phyloP scores from a whole-genome alignment of 2,329 filamentous ascomycete genomes.

The Elsinoe arachidis region DNA sequence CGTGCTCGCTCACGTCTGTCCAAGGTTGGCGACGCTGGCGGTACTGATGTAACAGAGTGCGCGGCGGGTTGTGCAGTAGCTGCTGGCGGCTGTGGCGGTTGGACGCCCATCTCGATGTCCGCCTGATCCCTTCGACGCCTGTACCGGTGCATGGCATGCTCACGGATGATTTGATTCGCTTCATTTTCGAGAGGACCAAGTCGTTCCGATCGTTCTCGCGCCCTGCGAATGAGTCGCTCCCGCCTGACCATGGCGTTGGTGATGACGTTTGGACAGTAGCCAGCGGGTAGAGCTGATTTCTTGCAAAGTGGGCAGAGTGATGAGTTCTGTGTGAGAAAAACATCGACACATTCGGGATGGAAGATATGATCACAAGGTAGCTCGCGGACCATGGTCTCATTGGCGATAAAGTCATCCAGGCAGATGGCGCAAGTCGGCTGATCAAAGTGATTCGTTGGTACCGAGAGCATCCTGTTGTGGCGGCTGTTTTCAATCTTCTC shows the following conservation, averaged over 20 bases:
- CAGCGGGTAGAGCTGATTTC: constrained; percentile 65
- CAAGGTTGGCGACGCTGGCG: constrained; percentile 5
- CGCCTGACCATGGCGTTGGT: constrained; percentile 82
- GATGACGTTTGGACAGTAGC: constrained; percentile 48
- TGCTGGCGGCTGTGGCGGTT: constrained; percentile 14
- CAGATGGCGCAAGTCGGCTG: constrained; percentile 90
- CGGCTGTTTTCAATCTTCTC: neutral
- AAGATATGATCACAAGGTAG: constrained; percentile 88
- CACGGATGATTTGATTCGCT: constrained; percentile 10
- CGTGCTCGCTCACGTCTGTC: constrained; percentile 38
- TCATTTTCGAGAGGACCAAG: constrained; percentile 9
- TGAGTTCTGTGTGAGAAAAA: constrained; percentile 67
- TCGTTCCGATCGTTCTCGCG: constrained; percentile 42
- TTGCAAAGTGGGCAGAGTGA: constrained; percentile 91
- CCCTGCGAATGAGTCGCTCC: constrained; percentile 58
- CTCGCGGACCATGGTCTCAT: constrained; percentile 67
- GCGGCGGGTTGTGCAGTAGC: constrained; percentile 12
- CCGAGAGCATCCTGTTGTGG: neutral
- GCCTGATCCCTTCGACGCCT: neutral
- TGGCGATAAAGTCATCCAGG: constrained; percentile 66
- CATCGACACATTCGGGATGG: constrained; percentile 84
- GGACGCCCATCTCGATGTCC: constrained; percentile 12
- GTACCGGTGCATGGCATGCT: constrained; percentile 2
- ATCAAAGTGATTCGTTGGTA: constrained; percentile 38
- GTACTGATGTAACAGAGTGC: neutral